Conservation (phyloP, 1,139 yeast genomes). For the Yamadazyma aaseri region DNA sequence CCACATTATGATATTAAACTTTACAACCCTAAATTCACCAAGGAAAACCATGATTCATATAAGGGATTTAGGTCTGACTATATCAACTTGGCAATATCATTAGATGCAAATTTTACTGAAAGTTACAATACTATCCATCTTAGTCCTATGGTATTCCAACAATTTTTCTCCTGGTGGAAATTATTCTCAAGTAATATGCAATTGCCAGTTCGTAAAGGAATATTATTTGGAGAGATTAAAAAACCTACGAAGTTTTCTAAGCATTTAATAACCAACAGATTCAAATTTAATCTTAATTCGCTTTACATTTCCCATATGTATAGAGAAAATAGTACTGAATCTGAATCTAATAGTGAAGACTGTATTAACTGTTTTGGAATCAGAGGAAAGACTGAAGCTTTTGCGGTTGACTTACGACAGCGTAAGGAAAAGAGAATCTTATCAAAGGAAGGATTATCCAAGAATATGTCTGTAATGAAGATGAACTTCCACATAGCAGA, state of each 20-base stretch:
- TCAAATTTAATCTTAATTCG: conserved; percentile 37
- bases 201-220: conserved; percentile 41
- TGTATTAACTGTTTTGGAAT: conserved; percentile 39
- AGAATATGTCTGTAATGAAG: conserved; percentile 33
- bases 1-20: conserved; percentile 74
- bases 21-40: conserved; percentile 60
- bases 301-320: conserved; percentile 43
- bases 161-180: conserved; percentile 47
- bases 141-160: conserved; percentile 38
- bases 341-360: conserved; percentile 17
- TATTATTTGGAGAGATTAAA: conserved; percentile 37
- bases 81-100: conserved; percentile 47
- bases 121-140: conserved; percentile 45
- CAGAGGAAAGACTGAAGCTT: conserved; percentile 39
- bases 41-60: conserved; percentile 40
- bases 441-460: conserved; percentile 31
- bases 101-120: conserved; percentile 48
- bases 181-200: conserved; percentile 43
- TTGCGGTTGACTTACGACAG: conserved; percentile 47
- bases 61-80: conserved; percentile 40
- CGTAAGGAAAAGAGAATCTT: conserved; percentile 38
- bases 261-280: conserved; percentile 42
- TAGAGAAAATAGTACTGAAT: conserved; percentile 22
- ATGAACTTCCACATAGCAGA: conserved; percentile 48
- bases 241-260: conserved; percentile 41